These are phyloP conservation scores for Alternaria ventricosa DNA, from an alignment of 2,329 filamentous ascomycete genomes.

Conservation along the genomic window DNA sequence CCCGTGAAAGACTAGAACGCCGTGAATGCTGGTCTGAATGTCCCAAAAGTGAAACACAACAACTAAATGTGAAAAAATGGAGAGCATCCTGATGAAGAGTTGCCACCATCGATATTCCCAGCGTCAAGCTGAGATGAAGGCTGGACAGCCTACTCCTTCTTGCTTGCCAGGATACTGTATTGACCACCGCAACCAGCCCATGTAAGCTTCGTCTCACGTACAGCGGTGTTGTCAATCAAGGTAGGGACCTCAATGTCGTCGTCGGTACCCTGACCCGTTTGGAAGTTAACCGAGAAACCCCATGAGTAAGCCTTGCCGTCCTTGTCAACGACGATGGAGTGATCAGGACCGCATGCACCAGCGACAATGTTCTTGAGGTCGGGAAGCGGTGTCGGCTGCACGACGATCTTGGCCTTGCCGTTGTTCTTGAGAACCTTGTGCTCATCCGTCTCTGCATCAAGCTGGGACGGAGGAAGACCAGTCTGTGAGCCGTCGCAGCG, in stretches of 20 bases:
- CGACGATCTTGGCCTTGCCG: slow-evolving; percentile 73
- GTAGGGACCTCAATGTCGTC: slow-evolving; percentile 82
- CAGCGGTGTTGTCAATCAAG: slow-evolving; percentile 82
- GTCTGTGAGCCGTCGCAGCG: slow-evolving; percentile 65
- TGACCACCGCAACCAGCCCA: slow-evolving; percentile 90
- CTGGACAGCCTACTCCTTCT: slow-evolving; percentile 28
- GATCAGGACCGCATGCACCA: slow-evolving; percentile 72
- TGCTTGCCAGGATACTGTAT: slow-evolving; percentile 68
- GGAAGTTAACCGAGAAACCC: slow-evolving; percentile 82
- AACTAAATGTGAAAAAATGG: slow-evolving; percentile 9
- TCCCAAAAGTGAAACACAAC: slow-evolving; percentile 1
- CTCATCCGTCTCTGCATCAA: slow-evolving; percentile 49
- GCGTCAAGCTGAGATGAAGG: background rate
- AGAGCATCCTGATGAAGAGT: slow-evolving; percentile 11
- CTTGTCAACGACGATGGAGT: slow-evolving; percentile 72
- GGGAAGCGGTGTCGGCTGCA: slow-evolving; percentile 67
- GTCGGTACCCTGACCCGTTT: slow-evolving; percentile 77
- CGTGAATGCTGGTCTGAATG: slow-evolving; percentile 27
- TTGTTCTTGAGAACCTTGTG: slow-evolving; percentile 58
- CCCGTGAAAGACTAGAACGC: slow-evolving; percentile 22
- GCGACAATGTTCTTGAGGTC: slow-evolving; percentile 63
- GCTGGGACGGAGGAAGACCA: slow-evolving; percentile 45
- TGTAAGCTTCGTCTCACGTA: slow-evolving; percentile 74
- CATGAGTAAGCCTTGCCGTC: slow-evolving; percentile 77
- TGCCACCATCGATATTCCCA: background rate